Conservation (phyloP, 2,329 filamentous ascomycete genomes). For the Byssochlamys sp. region DNA sequence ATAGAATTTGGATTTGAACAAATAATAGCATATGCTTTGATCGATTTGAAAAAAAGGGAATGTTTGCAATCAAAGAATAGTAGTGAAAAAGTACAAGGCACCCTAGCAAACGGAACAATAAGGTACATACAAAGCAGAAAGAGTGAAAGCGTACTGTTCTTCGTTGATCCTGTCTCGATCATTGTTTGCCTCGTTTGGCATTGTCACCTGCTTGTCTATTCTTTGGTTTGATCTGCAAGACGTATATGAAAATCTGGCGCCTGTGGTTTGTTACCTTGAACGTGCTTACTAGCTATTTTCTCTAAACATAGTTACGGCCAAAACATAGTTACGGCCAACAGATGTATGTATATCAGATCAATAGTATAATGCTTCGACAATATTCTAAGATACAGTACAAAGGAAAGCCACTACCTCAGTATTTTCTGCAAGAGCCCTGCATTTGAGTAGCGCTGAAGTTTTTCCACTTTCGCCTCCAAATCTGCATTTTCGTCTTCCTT, state of each 20-base stretch:
- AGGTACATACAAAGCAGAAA: neutral
- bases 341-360: neutral
- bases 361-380: neutral
- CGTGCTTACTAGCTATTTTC: too few species aligned
- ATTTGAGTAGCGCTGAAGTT: slow-evolving; percentile 17
- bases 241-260: too few species aligned
- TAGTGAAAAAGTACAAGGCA: too few species aligned
- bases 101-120: neutral
- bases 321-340: too few species aligned
- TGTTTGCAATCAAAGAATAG: neutral
- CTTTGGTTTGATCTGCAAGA: too few species aligned
- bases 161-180: neutral
- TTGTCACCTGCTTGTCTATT: neutral
- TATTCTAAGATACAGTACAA: neutral
- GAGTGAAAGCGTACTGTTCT: neutral
- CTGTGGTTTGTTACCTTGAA: too few species aligned
- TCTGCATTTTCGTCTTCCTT: slow-evolving; percentile 31
- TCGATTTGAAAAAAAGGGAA: neutral
- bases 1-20: too few species aligned
- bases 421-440: neutral
- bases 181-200: neutral
- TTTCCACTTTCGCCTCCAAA: slow-evolving; percentile 28
- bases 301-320: too few species aligned
- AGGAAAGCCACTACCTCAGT: neutral
- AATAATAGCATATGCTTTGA: too few species aligned